Conservation (phyloP, 1,284 basidiomycete species). For the Lignosus rhinocerotis region DNA sequence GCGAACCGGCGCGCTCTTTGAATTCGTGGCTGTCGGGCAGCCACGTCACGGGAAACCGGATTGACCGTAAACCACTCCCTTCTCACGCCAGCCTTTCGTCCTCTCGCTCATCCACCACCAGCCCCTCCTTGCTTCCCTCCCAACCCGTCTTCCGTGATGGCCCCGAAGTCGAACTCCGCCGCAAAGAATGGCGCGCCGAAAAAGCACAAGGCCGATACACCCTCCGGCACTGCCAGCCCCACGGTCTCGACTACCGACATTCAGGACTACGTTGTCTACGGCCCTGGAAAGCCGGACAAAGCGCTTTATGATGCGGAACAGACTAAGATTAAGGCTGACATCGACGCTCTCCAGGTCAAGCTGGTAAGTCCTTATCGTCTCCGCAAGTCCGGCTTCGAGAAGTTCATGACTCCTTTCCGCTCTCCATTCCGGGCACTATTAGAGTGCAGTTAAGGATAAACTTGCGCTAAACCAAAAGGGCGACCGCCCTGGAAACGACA, state of each 20-base stretch:
- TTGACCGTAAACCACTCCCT: slow-evolving; percentile 21
- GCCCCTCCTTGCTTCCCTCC: slow-evolving; percentile 21
- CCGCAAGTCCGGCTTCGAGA: slow-evolving; percentile 2
- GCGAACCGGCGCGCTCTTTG: slow-evolving; percentile 1
- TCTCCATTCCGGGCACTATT: slow-evolving; percentile 11
- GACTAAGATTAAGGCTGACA: slow-evolving; percentile 78
- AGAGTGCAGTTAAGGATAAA: slow-evolving; percentile 82
- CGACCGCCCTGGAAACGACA: slow-evolving; percentile 68
- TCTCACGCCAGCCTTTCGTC: slow-evolving; percentile 20
- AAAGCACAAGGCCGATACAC: slow-evolving; percentile 39
- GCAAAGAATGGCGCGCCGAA: slow-evolving; percentile 41
- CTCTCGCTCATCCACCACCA: slow-evolving; percentile 26
- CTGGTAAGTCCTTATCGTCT: slow-evolving; percentile 55
- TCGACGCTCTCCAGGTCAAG: slow-evolving; percentile 78
- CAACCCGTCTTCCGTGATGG: slow-evolving; percentile 33
- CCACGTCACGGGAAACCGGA: slow-evolving; percentile 31
- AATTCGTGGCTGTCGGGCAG: slow-evolving; percentile 12
- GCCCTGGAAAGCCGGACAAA: slow-evolving; percentile 77
- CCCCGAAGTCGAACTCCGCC: slow-evolving; percentile 55
- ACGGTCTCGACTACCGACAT: slow-evolving; percentile 47
- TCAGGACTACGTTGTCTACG: slow-evolving; percentile 40
- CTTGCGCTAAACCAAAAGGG: slow-evolving; percentile 65
- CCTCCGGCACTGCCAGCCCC: slow-evolving; percentile 33
- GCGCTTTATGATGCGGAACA: slow-evolving; percentile 81
- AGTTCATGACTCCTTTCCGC: slow-evolving; percentile 4